phyloP scores from a whole-genome alignment of 225 moss, liverwort and hornwort species.

The Physcomitrellopsis africana region DNA sequence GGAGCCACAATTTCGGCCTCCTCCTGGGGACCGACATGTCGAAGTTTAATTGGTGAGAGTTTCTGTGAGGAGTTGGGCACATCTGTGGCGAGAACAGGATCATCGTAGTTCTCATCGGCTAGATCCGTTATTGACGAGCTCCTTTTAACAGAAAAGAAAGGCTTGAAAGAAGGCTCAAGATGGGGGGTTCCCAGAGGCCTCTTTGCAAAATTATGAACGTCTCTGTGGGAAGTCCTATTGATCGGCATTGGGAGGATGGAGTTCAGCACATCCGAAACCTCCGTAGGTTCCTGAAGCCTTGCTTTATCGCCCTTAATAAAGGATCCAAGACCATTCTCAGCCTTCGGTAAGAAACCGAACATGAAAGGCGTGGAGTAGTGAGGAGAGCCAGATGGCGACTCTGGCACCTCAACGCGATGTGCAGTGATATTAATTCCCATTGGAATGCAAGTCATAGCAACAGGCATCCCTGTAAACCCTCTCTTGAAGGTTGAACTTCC shows the following conservation, averaged over 20 bases:
- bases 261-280: constrained; percentile 17
- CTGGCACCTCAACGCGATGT: constrained; percentile 26
- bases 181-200: constrained; percentile 56
- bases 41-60: constrained; percentile 56
- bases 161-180: constrained; percentile 60
- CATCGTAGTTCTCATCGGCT: constrained; percentile 19
- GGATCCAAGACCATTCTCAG: constrained; percentile 2
- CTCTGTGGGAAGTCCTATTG: constrained; percentile 54
- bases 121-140: constrained; percentile 24
- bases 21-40: constrained; percentile 39
- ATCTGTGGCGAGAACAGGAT: constrained; percentile 23
- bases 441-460: constrained; percentile 53
- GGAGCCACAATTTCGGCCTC: constrained; percentile 22
- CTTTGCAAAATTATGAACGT: constrained; percentile 34
- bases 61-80: constrained; percentile 35
- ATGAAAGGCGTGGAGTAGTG: constrained; percentile 64
- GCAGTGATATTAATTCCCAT: constrained; percentile 42
- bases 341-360: constrained; percentile 45
- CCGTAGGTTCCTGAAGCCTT: not conserved
- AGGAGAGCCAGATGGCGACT: constrained; percentile 12
- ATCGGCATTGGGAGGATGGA: constrained; percentile 55
- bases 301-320: not conserved
- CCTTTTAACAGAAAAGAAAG: constrained; percentile 59
- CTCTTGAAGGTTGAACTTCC: constrained; percentile 34
- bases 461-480: constrained; percentile 28